Percentiles rank a stretch among this genome's conserved stretches.
These are phyloP conservation scores for Metroxylon sagu DNA, from an alignment of 176 grass and related monocot species.

Conservation along the genomic window DNA sequence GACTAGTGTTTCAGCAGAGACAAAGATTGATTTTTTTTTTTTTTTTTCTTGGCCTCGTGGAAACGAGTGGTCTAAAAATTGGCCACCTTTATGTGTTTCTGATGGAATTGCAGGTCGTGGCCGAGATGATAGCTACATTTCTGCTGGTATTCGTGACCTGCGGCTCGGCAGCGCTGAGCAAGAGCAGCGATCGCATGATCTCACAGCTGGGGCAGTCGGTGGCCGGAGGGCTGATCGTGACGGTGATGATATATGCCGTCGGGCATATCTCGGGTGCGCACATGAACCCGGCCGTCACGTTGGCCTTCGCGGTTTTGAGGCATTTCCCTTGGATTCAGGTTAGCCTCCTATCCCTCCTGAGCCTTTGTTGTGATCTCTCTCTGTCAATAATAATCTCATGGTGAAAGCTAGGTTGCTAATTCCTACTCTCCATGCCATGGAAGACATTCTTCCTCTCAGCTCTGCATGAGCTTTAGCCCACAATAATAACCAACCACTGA, in stretches of 20 bases:
- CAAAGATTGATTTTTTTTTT: too few relatives aligned
- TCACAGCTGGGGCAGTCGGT: constrained; percentile 91
- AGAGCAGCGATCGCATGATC: constrained; percentile 23
- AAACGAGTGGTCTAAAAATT: too few relatives aligned
- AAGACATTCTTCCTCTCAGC: too few relatives aligned
- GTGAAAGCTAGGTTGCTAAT: too few relatives aligned
- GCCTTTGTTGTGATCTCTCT: background rate
- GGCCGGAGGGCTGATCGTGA: constrained; percentile 87
- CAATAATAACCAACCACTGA: too few relatives aligned
- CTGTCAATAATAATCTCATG: background rate
- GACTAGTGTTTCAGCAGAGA: too few relatives aligned
- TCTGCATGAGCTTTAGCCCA: too few relatives aligned
- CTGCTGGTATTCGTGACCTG: constrained; percentile 91
- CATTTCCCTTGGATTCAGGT: constrained; percentile 99
- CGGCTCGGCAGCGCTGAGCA: constrained; percentile 54
- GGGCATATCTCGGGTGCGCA: constrained; percentile 97
- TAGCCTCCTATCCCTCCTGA: background rate
- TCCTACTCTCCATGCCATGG: too few relatives aligned
- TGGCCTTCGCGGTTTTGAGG: constrained; percentile 68
- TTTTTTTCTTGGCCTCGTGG: too few relatives aligned
- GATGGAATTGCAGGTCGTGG: constrained; percentile 46
- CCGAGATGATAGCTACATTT: constrained; percentile 76
- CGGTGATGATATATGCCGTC: constrained; percentile 93
- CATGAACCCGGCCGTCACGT: constrained; percentile 98
- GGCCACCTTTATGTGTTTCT: background rate